Base-by-base conservation (phyloP, 805 yeast species). In the Starmerella bombicola region DNA sequence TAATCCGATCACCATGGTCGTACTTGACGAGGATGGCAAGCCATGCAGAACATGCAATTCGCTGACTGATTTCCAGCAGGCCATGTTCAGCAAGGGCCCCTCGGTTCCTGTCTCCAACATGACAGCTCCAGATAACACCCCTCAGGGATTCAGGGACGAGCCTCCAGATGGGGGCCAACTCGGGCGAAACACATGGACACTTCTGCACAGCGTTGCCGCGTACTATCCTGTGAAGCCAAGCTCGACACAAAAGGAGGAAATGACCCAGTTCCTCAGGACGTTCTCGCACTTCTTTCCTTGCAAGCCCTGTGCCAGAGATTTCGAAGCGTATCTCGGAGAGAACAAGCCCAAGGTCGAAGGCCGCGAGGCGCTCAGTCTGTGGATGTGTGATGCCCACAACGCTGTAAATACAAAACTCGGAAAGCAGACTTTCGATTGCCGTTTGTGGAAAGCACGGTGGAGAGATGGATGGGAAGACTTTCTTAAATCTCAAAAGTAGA, bases 301-400 rank as follows among this genome's bases (percentile, higher is more conserved):
- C 60, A 78, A 86, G 80, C 76, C 74, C 65, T 88, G 97, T 64
- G 95, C 93, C 0, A 71, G 71, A 26, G 97, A 88, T 56, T 84
- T 91, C 60, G 68, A 73, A 40, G 58, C 61, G 23, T 84, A 80
- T 58, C 65, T 83, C 21, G 55, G 55, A 7, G 63, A 59, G 38
- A 63, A 61, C 41, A 60, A 61, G 25, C 68, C 74, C 16, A 58
- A 66, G 33, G 33, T 35, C 12, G 60, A 60, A 3, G 45, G 35
- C 7, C 51, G 56, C 33, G 83, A 81, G 50, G 94, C 84, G 39
- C 74, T 91, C 53, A 93, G 95, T 0, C 66, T 61, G 51, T 91
- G 98, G 98, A 63, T 91, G 41, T 91, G 97, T 62, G 80, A 76
- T 46, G 97, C 97, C 2, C 98, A 91, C 62, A 91, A 91, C 55